Conservation (phyloP, 192 early-diverging fungal species). For the Mortierella antarctica region DNA sequence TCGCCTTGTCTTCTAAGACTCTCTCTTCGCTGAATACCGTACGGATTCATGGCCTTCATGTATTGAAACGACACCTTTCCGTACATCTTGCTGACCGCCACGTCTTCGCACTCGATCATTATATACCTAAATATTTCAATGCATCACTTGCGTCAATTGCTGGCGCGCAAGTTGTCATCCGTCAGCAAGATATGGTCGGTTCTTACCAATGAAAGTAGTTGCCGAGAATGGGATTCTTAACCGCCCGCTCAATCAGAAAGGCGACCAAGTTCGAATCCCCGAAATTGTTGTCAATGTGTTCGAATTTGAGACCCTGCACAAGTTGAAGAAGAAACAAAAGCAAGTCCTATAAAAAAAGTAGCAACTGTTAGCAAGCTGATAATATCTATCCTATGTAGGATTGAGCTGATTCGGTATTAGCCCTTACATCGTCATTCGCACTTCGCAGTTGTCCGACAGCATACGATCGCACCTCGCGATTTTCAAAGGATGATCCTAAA, state of each 20-base stretch:
- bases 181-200: not conserved
- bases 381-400: not conserved
- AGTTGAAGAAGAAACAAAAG: constrained; percentile 95
- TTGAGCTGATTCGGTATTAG: not conserved
- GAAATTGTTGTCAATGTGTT: constrained; percentile 72
- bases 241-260: constrained; percentile 91
- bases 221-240: constrained; percentile 86
- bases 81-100: constrained; percentile 84
- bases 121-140: constrained; percentile 74
- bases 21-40: constrained; percentile 71
- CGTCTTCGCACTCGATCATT: constrained; percentile 96
- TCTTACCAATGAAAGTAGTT: constrained; percentile 93
- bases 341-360: constrained; percentile 73
- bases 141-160: not conserved
- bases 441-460: constrained; percentile 90
- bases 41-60: constrained; percentile 71
- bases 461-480: constrained; percentile 83
- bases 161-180: not conserved
- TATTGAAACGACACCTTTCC: constrained; percentile 88
- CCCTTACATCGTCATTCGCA: constrained; percentile 87
- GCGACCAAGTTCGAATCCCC: constrained; percentile 77
- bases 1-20: constrained; percentile 86
- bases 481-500: constrained; percentile 88
- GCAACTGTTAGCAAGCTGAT: not conserved
- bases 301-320: constrained; percentile 98